Conservation (phyloP, 2,329 filamentous ascomycete species). For the Fusarium protoensiforme region DNA sequence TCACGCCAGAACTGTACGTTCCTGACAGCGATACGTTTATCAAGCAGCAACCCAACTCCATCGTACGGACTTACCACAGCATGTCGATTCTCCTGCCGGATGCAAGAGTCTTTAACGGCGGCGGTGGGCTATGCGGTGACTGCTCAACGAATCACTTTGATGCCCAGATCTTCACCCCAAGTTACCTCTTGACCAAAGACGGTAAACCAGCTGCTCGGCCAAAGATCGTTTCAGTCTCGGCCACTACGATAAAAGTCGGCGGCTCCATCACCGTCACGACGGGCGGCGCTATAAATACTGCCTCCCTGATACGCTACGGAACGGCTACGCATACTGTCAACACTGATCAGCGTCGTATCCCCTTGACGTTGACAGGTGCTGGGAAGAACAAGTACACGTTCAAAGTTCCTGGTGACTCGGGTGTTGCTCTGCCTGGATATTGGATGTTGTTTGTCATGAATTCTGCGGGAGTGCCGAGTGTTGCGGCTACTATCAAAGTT, state of each 20-base stretch:
- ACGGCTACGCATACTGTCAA: slow-evolving; percentile 31
- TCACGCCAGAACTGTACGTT: slow-evolving; percentile 25
- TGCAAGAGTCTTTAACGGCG: slow-evolving; percentile 30
- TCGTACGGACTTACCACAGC: slow-evolving; percentile 25
- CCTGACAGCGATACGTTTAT: background rate
- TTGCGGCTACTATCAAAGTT: slow-evolving; percentile 24
- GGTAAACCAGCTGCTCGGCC: slow-evolving; percentile 20
- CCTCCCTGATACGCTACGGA: slow-evolving; percentile 27
- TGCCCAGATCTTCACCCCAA: slow-evolving; percentile 28
- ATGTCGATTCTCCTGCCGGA: slow-evolving; percentile 24
- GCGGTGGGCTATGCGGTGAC: slow-evolving; percentile 19
- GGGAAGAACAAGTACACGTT: slow-evolving; percentile 23
- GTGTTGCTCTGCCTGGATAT: slow-evolving; percentile 31
- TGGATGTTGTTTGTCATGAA: slow-evolving; percentile 39
- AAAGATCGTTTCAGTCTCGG: slow-evolving; percentile 13
- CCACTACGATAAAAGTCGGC: background rate
- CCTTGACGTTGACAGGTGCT: background rate
- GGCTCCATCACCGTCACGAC: slow-evolving; percentile 11
- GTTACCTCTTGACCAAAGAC: slow-evolving; percentile 21
- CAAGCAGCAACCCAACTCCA: slow-evolving; percentile 27
- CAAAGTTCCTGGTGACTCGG: slow-evolving; percentile 22
- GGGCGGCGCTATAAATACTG: background rate
- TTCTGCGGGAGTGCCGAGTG: slow-evolving; percentile 24
- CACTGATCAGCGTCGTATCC: slow-evolving; percentile 29
- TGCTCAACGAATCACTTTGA: slow-evolving; percentile 33